These are phyloP conservation scores for Wickerhamomyces sp. DNA, from an alignment of 1,139 yeast species.

Conservation along the genomic window DNA sequence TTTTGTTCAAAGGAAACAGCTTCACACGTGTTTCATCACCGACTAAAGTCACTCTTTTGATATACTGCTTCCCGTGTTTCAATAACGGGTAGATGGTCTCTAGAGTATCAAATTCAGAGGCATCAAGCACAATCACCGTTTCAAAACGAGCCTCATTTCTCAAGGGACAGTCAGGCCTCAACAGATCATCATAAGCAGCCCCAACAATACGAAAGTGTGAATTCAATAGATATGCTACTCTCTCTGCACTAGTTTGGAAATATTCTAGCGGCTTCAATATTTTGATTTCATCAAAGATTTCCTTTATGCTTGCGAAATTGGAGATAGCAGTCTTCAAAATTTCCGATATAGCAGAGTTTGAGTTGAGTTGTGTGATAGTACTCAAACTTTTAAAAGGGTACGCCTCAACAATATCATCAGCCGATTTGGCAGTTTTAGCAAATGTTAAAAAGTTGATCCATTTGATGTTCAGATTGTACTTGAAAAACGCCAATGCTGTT, in stretches of 20 bases:
- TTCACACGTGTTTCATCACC: conserved; percentile 27
- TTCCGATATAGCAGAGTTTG: conserved; percentile 1
- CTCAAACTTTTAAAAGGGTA: conserved; percentile 31
- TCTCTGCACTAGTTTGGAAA: conserved; percentile 17
- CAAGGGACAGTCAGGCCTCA: conserved; percentile 12
- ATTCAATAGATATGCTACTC: conserved; percentile 14
- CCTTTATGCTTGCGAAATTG: neutral
- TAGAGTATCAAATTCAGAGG: conserved; percentile 29
- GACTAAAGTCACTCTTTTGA: conserved; percentile 28
- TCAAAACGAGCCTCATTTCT: conserved; percentile 23
- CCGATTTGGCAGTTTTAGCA: conserved; percentile 7
- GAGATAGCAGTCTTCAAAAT: conserved; percentile 4
- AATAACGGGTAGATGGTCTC: conserved; percentile 29
- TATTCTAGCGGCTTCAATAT: conserved; percentile 31
- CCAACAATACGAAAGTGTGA: conserved; percentile 30
- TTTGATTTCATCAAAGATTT: conserved; percentile 27
- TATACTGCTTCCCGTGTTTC: conserved; percentile 6
- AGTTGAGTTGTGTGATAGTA: conserved; percentile 1
- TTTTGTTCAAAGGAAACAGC: neutral
- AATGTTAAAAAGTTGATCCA: conserved; percentile 28
- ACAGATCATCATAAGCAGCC: conserved; percentile 27
- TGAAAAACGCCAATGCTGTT: conserved; percentile 36
- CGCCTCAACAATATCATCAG: conserved; percentile 4
- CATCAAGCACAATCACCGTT: conserved; percentile 30
- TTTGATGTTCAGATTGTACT: conserved; percentile 26